Evolutionary conservation across 2,329 filamentous ascomycete genomes (phyloP).

Genomic region (Kalmusia sp.): DNA sequence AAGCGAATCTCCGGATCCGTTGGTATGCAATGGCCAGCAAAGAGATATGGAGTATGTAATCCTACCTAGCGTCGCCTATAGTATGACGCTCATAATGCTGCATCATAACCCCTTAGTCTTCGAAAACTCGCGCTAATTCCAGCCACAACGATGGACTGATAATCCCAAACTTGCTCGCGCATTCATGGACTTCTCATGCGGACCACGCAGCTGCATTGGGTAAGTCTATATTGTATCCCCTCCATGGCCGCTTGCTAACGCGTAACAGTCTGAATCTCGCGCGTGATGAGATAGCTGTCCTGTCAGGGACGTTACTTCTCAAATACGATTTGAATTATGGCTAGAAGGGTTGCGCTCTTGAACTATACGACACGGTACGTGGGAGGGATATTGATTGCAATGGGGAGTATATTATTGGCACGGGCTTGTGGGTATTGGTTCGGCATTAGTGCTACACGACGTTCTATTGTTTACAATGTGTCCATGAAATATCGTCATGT

Average conservation of each 20-base stretch:
- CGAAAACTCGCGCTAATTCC: neutral
- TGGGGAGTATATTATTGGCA: neutral
- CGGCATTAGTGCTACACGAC: too few relatives aligned
- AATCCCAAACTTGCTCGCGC: neutral
- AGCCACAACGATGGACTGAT: slow-evolving; percentile 2
- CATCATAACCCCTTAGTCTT: neutral
- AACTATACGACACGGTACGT: slow-evolving; percentile 1
- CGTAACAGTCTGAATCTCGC: slow-evolving; percentile 2
- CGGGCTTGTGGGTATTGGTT: too few relatives aligned
- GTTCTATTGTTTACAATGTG: too few relatives aligned
- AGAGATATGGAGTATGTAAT: slow-evolving; percentile 1
- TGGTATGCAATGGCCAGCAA: neutral
- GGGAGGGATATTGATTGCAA: slow-evolving; percentile 5
- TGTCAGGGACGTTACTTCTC: neutral
- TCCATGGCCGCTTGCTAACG: neutral
- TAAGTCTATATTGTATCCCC: neutral
- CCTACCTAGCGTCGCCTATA: neutral
- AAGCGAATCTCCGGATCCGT: neutral
- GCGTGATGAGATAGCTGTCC: neutral
- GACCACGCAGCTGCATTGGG: neutral
- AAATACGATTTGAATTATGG: slow-evolving; percentile 4
- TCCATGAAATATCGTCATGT: too few relatives aligned
- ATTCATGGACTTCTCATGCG: slow-evolving; percentile 1
- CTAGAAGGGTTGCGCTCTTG: neutral
- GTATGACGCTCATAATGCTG: neutral